These are phyloP conservation scores for Eimeria necatrix DNA, from an alignment of 169 alveolate species.

Conservation along the genomic window DNA sequence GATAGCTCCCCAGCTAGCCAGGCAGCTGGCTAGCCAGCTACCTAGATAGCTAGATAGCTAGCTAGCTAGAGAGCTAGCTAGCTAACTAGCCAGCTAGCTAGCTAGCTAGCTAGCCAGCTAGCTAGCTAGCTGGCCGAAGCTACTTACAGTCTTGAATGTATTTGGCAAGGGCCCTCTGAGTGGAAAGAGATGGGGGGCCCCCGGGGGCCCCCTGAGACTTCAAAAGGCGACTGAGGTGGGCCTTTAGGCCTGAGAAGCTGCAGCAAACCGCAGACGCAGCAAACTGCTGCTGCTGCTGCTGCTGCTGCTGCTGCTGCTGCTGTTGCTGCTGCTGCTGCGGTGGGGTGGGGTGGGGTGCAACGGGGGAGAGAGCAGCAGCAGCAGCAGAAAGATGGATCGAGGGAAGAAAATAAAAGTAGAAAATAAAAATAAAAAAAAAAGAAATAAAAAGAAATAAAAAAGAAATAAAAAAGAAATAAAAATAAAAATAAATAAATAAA, in stretches of 20 bases:
- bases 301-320: conserved; percentile 3
- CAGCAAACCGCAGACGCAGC: background rate
- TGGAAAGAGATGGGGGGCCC: background rate
- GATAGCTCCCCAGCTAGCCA: too few relatives aligned
- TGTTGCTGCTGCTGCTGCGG: background rate
- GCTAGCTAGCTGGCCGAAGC: too few relatives aligned
- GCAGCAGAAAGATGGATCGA: too few relatives aligned
- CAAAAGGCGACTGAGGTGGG: background rate
- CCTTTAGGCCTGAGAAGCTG: conserved; percentile 12
- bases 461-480: background rate
- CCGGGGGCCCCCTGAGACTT: background rate
- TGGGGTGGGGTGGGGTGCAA: too few relatives aligned
- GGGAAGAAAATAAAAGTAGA: too few relatives aligned
- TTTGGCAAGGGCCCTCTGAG: background rate
- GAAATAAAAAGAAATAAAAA: background rate
- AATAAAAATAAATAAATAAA: too few relatives aligned
- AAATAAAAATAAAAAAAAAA: too few relatives aligned
- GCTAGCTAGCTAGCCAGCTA: background rate
- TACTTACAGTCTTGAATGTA: background rate
- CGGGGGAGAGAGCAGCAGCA: too few relatives aligned
- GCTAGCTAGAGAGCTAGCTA: too few relatives aligned
- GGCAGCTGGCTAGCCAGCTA: too few relatives aligned
- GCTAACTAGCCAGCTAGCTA: too few relatives aligned
- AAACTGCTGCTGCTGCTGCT: background rate
- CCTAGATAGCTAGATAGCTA: too few relatives aligned